Conservation (phyloP, 176 grass and related monocot species). For the Cenchrus americanus region DNA sequence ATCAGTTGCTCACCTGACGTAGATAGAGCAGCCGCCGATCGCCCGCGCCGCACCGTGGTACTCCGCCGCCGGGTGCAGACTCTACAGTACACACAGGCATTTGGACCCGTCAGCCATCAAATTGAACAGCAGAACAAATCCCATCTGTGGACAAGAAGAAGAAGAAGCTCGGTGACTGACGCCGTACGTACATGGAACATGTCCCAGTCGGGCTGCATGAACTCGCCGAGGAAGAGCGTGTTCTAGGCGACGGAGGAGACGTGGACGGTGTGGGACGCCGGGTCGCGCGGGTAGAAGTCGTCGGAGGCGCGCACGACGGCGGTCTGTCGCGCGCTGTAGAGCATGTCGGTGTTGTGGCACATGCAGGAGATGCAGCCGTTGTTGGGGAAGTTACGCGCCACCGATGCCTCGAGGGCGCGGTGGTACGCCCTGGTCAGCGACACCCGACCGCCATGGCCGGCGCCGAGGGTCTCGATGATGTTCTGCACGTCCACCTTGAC, state of each 20-base stretch:
- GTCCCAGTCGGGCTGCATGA: conserved; percentile 96
- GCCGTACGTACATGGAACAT: conserved; percentile 68
- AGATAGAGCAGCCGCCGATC: conserved; percentile 62
- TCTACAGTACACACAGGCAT: conserved; percentile 38
- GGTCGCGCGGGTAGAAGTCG: conserved; percentile 86
- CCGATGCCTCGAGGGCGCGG: conserved; percentile 75
- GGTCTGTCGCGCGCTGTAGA: conserved; percentile 67
- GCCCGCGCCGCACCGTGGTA: conserved; percentile 69
- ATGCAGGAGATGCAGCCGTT: conserved; percentile 93
- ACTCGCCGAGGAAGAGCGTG: conserved; percentile 88
- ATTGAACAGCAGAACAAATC: too few relatives aligned
- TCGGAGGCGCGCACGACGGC: conserved; percentile 79
- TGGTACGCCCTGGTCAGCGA: conserved; percentile 62
- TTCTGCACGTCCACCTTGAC: conserved; percentile 94
- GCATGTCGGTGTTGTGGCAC: conserved; percentile 71
- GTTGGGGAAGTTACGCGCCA: conserved; percentile 66
- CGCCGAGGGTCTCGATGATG: conserved; percentile 82
- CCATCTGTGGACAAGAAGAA: too few relatives aligned
- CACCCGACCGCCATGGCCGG: conserved; percentile 76
- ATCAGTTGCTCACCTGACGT: conserved; percentile 57
- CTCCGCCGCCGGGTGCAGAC: conserved; percentile 78
- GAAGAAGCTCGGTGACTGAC: too few relatives aligned
- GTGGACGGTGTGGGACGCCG: conserved; percentile 88
- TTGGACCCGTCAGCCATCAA: too few relatives aligned
- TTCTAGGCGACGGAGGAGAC: conserved; percentile 79